A percentile compares a stretch with the other conserved stretches of the same genome.
Evolutionary conservation across 2,329 filamentous ascomycete genomes (phyloP).

Genomic region (Alternaria incomplexa): DNA sequence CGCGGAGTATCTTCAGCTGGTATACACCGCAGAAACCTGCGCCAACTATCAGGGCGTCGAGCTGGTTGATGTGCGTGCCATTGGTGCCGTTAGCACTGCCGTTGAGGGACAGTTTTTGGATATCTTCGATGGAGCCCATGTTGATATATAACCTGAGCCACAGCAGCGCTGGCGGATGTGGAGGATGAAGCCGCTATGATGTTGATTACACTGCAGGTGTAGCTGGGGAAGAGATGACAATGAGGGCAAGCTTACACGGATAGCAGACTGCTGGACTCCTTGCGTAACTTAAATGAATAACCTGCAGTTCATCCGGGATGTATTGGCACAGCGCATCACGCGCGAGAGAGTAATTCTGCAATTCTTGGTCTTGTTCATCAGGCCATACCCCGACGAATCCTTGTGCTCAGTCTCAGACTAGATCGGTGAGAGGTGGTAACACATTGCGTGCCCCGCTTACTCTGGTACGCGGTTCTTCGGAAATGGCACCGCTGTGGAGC

Average conservation of each 20-base stretch:
- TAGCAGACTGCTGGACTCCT: not conserved
- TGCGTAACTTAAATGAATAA: not conserved
- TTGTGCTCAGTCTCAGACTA: not conserved
- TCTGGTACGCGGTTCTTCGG: not conserved
- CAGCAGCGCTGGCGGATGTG: not conserved
- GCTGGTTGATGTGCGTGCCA: constrained; percentile 3
- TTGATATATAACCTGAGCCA: not conserved
- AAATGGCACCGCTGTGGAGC: not conserved
- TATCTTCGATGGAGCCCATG: constrained; percentile 10
- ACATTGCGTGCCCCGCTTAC: not conserved
- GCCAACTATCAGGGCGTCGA: constrained; percentile 36
- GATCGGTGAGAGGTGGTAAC: not conserved
- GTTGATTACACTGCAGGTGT: not conserved
- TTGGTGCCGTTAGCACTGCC: not conserved
- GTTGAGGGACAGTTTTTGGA: not conserved
- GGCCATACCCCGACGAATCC: not conserved
- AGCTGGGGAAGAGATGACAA: not conserved
- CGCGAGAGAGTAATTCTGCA: not conserved
- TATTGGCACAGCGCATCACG: not conserved
- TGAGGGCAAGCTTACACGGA: not conserved
- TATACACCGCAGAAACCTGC: constrained; percentile 40
- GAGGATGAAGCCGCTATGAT: not conserved
- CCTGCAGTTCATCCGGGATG: not conserved
- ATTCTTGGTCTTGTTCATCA: not conserved
- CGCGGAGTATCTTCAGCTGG: constrained; percentile 31